Evolutionary conservation across 2,329 filamentous ascomycete species (phyloP), one percentile per base, ranked within the genome.

Genomic region (Paramyrothecium roridum): DNA sequence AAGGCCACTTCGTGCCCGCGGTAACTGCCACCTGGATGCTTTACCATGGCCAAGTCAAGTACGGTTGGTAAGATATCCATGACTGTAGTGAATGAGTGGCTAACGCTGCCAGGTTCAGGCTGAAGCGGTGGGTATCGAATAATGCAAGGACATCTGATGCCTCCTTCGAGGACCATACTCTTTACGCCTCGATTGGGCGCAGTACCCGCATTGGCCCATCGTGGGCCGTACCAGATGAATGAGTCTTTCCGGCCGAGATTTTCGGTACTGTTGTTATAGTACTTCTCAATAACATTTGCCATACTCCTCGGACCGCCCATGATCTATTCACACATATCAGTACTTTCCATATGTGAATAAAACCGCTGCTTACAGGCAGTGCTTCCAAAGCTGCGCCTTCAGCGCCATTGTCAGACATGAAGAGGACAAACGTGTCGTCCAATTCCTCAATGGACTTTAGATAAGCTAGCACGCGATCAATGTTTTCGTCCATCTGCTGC

Each of bases 211-310:
- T 69, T 67, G 2, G 80, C 81, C 80, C 81, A 84, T 19, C 77
- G 75, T 3, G 78, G 80, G 1, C 83, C 83, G 58, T 86, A 85
- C 82, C 82, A 86, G 57, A 84, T 79, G 61, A 83, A 86, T 1
- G 77, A 80, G 63, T 84, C 73, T 70, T 17, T 79, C 76, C 63
- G 82, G 2, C 81, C 82, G 17, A 84, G 71, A 56, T 85, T 85
- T 8, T 83, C 81, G 3, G 82, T 37, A n/a, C 57, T 60, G 51
- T 50, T 79, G 52, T 81, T 77, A 8, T 83, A 84, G 30, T 86
- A 74, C 40, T 59, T 59, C 46, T 62, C 59, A 20, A 64, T 62
- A 4, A 30, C 26, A 10, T 30, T 60, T 10, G 52, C 53, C 34
- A 65, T 60, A 6, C 48, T 63, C 1, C 54, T 52, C 8, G 54